Percentiles rank a stretch among this genome's conserved stretches.
Conservation (phyloP, 2,329 filamentous ascomycete genomes). For the Rhynchosporium secalis region DNA sequence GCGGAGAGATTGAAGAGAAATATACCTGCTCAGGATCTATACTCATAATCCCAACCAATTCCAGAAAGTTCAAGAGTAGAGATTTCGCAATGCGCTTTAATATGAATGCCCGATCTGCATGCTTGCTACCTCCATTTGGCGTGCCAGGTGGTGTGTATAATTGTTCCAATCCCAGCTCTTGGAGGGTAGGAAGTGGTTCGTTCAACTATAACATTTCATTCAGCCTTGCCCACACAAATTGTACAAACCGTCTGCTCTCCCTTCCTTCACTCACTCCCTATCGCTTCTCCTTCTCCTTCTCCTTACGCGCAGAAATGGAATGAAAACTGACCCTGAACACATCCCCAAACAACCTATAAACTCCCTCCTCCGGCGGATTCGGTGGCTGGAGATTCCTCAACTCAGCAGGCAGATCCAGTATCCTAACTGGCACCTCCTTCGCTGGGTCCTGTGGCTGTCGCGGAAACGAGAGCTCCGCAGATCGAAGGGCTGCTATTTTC, state of each 20-base stretch:
- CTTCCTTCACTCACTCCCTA: neutral
- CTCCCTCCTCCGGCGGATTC: constrained; percentile 66
- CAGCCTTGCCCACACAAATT: neutral
- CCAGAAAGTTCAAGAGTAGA: constrained; percentile 83
- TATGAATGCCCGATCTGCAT: constrained; percentile 64
- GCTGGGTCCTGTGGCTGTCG: constrained; percentile 18
- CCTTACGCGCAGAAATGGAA: neutral
- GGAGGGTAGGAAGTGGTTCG: constrained; percentile 65
- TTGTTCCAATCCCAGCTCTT: constrained; percentile 69
- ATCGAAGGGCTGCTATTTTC: constrained; percentile 53
- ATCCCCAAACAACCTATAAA: constrained; percentile 74
- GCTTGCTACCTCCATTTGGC: constrained; percentile 46
- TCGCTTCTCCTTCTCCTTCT: neutral
- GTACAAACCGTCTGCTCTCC: neutral
- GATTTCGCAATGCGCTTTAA: constrained; percentile 81
- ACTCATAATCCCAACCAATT: constrained; percentile 72
- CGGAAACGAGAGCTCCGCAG: constrained; percentile 29
- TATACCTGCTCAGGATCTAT: constrained; percentile 59
- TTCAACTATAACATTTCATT: constrained; percentile 46
- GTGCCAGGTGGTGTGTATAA: constrained; percentile 52
- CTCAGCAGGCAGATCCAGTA: constrained; percentile 49
- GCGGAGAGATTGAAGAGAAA: neutral
- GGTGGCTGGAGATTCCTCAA: constrained; percentile 81
- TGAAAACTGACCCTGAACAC: constrained; percentile 53
- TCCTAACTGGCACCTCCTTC: constrained; percentile 35